These are phyloP conservation scores for Apophysomyces trapeziformis DNA, from an alignment of 371 early-diverging fungal genomes.

Conservation along the genomic window DNA sequence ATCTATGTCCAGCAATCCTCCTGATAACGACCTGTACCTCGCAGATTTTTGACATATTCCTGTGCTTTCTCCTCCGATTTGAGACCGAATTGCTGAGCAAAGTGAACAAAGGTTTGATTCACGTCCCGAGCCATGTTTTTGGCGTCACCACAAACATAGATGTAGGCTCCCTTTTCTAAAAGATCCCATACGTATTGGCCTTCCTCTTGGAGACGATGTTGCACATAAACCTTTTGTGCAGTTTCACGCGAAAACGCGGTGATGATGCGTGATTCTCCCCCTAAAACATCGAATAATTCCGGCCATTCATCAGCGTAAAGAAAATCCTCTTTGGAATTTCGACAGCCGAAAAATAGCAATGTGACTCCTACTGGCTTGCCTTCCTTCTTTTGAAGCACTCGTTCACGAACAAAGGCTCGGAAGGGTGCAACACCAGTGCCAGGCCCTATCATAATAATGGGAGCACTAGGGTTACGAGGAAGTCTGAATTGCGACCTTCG, in stretches of 20 bases:
- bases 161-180: constrained; percentile 73
- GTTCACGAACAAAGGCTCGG: constrained; percentile 92
- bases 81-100: constrained; percentile 74
- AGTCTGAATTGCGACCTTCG: constrained; percentile 88
- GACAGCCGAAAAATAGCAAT: constrained; percentile 92
- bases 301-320: constrained; percentile 89
- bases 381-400: constrained; percentile 64
- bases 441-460: constrained; percentile 97
- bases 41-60: constrained; percentile 83
- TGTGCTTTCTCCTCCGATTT: constrained; percentile 71
- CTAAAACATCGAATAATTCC: constrained; percentile 61
- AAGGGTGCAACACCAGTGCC: constrained; percentile 99
- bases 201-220: constrained; percentile 74
- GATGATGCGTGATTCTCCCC: constrained; percentile 63
- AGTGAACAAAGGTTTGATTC: constrained; percentile 64
- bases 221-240: constrained; percentile 86
- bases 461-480: constrained; percentile 76
- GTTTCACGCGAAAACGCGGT: constrained; percentile 91
- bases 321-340: constrained; percentile 82
- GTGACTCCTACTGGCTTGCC: constrained; percentile 78
- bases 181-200: constrained; percentile 76
- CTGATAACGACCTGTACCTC: constrained; percentile 82
- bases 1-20: constrained; percentile 94
- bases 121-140: constrained; percentile 97
- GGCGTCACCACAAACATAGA: constrained; percentile 97